Base-by-base conservation (phyloP, 192 early-diverging fungal genomes). In the Coemansia sp. region DNA sequence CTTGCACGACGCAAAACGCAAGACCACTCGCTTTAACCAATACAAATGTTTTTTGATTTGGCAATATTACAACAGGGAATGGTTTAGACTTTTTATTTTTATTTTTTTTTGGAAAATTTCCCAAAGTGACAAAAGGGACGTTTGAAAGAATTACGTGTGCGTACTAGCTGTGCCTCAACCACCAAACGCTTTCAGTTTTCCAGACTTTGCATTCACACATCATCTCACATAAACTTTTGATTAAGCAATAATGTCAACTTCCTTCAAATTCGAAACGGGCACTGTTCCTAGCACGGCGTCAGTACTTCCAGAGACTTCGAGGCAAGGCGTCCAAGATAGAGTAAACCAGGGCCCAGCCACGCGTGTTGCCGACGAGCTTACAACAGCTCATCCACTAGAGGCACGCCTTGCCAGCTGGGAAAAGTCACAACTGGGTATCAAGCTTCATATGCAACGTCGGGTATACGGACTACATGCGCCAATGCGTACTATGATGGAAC, bases 401-500 rank as follows among this genome's bases (percentile, higher is more conserved):
- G 75, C 85, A 44, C 84, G 89, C 30, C 78, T 94, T 9, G 67
- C 76, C 28, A 76, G 90, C 72, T 96, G 94, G 94, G 84, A 91
- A 44, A 84, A 83, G 72, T 92, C 94, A 53, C 93, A 94, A 76
- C 75, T 85, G 50, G 84, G 90, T 64, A 82, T 92, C 26, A 92
- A 93, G 73, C 76, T 93, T 62, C 84, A 86, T 54, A 84, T 96
- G 87, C 87, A 89, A 52, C 88, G 92, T 49, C 83, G 86, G 64
- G 61, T 88, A 19, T 92, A 93, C 70, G 97, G 95, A 23, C 78
- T 94, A 56, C 93, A 96, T 68, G 90, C 90, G n/a, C 97, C 95
- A 28, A 82, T 98, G 69, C 88, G 91, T 65, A 81, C 93, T 72
- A 89, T 93, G 65, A 97, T 97, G 95, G 95, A 97, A 69, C 83